A percentile compares a stretch with the other conserved stretches of the same genome.
phyloP scores from a whole-genome alignment of 306 rosid species.

The Carpinus fangiana region DNA sequence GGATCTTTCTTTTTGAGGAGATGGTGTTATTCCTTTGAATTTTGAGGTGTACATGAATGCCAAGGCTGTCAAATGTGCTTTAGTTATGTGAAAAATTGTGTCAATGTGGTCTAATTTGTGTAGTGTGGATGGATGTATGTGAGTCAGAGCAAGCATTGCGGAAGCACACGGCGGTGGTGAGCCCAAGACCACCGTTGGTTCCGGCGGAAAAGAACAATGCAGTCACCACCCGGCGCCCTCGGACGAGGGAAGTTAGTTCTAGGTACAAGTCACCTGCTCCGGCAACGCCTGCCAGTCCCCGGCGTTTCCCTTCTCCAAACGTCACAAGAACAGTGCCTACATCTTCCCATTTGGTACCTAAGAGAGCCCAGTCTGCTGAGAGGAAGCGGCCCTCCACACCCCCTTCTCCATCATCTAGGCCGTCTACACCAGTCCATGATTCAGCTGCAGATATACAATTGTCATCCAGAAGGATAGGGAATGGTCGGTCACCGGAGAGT shows the following conservation, averaged over 20 bases:
- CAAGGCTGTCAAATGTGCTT: constrained; percentile 41
- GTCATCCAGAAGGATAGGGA: constrained; percentile 45
- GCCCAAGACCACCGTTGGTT: constrained; percentile 62
- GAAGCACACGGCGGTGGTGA: constrained; percentile 55
- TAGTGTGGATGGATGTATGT: constrained; percentile 88
- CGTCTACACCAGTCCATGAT: constrained; percentile 73
- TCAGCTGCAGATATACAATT: constrained; percentile 51
- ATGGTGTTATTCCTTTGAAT: constrained; percentile 46
- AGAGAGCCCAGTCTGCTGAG: constrained; percentile 77
- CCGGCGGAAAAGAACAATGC: constrained; percentile 83
- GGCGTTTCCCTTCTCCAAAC: constrained; percentile 77
- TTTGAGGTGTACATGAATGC: constrained; percentile 38
- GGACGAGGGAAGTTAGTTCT: constrained; percentile 68
- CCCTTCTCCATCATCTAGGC: constrained; percentile 58
- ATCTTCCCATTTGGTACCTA: constrained; percentile 54
- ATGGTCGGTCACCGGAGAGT: constrained; percentile 53
- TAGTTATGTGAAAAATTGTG: constrained; percentile 45
- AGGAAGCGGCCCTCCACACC: constrained; percentile 89
- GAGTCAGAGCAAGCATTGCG: constrained; percentile 62
- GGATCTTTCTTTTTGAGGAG: constrained; percentile 61
- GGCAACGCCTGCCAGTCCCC: constrained; percentile 44
- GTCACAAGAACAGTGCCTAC: constrained; percentile 54
- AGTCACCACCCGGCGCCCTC: constrained; percentile 41
- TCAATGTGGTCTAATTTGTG: constrained; percentile 79
- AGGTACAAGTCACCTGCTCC: constrained; percentile 71